Percentiles rank a stretch among this genome's conserved stretches.
phyloP scores from a whole-genome alignment of 108 stramenopile species.

The Mayamaea pseudoterrestris region DNA sequence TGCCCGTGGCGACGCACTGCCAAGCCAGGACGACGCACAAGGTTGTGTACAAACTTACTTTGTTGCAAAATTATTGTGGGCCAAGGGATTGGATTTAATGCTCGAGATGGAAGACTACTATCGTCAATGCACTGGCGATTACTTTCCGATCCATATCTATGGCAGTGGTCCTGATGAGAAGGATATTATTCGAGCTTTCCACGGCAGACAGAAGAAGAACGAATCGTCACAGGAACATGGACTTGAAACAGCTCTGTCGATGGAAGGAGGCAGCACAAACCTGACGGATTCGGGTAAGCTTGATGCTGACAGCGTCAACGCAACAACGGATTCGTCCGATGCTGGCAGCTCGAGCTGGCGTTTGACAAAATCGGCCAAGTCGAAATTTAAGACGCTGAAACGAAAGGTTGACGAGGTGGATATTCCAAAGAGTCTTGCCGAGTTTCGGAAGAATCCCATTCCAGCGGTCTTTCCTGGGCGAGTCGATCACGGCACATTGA shows the following conservation, averaged over 20 bases:
- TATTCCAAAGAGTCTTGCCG: slow-evolving; percentile 41
- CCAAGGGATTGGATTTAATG: slow-evolving; percentile 71
- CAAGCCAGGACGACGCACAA: background rate
- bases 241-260: background rate
- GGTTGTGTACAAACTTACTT: slow-evolving; percentile 37
- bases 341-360: background rate
- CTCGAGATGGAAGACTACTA: slow-evolving; percentile 67
- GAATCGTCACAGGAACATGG: background rate
- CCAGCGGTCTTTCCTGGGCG: slow-evolving; percentile 63
- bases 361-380: no score
- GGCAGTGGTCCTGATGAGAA: slow-evolving; percentile 66
- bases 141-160: slow-evolving; percentile 69
- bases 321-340: background rate
- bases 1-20: background rate
- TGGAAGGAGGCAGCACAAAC: background rate
- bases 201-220: slow-evolving; percentile 19
- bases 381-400: background rate
- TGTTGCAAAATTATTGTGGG: slow-evolving; percentile 80
- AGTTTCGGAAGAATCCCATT: slow-evolving; percentile 46
- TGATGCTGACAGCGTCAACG: background rate
- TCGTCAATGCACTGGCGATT: slow-evolving; percentile 38
- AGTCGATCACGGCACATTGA: slow-evolving; percentile 54
- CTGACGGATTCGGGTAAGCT: background rate
- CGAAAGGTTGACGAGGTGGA: slow-evolving; percentile 7
- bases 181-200: slow-evolving; percentile 62